Base-by-base conservation (phyloP, 768 basidiomycete genomes). In the Pulveroboletus sp. region DNA sequence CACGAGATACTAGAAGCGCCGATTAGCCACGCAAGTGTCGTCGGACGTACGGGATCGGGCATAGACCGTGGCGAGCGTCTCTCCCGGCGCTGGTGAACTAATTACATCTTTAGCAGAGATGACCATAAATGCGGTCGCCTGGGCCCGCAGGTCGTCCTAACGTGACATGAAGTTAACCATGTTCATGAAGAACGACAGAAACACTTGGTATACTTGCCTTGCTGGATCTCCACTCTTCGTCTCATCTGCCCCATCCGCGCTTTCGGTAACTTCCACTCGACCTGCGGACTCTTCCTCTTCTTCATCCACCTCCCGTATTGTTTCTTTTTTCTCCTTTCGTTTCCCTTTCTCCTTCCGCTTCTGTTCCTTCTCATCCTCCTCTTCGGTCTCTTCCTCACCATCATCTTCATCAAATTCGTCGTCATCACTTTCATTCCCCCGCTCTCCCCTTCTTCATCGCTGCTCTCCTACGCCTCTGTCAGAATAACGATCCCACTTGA, bases 41-140 rank as follows among this genome's bases (percentile, higher is more conserved):
- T n/a, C n/a, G 7, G 19, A 73, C 85, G 57, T 63, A 86, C 89
- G 80, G 16, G 87, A 84, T n/a, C n/a, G n/a, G 6, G 85, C 81
- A 58, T 92, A 94, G 64, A 94, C 94, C 67, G 77, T 75, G 0
- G 90, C 84, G 8, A 94, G 68, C 0, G 87, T 87, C 65, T 95
- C 93, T 11, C 90, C 90, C 0, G 91, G 90, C 4, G 86, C 72
- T 0, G 93, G 92, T 0, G 90, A 93, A 57, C 84, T 87, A 23
- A 87, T 62, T 1, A 79, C 66, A 50, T 93, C 90, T 60, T 81
- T 82, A 44, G 78, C 81, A 8, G 82, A 67, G 0, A 84, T 82
- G 5, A 82, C 87, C 76, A 90, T 78, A 60, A 85, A 81, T 0
- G 67, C 73, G 0, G 70, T 67, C 2, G 78, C 80, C 48, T 70